A percentile compares a stretch with the other conserved stretches of the same genome.
phyloP scores from a whole-genome alignment of 495 filamentous ascomycete genomes.

The Annulohypoxylon stygium region DNA sequence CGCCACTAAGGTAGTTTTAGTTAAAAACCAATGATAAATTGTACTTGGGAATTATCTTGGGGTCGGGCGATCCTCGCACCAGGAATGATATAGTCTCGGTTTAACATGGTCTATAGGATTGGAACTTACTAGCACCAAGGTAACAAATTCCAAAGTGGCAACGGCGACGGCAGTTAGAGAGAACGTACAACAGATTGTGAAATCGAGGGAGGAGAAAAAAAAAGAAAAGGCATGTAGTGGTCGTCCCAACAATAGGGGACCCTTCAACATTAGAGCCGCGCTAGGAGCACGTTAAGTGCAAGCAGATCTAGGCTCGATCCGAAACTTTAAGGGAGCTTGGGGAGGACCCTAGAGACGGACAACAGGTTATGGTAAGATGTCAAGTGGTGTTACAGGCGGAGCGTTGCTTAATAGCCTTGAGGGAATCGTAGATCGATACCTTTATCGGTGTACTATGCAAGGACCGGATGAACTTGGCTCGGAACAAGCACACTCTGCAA shows the following conservation, averaged over 20 bases:
- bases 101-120: slow-evolving; percentile 4
- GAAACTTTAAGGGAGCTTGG: slow-evolving; percentile 29
- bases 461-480: slow-evolving; percentile 26
- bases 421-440: slow-evolving; percentile 29
- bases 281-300: slow-evolving; percentile 33
- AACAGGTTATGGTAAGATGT: slow-evolving; percentile 30
- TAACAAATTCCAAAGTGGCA: slow-evolving; percentile 24
- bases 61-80: slow-evolving; percentile 31
- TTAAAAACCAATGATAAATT: slow-evolving; percentile 23
- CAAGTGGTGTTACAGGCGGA: slow-evolving; percentile 36
- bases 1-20: slow-evolving; percentile 34
- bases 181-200: neutral
- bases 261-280: slow-evolving; percentile 34
- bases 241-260: slow-evolving; percentile 26
- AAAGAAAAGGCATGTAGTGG: slow-evolving; percentile 16
- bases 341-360: slow-evolving; percentile 27
- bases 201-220: neutral
- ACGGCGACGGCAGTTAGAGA: slow-evolving; percentile 2
- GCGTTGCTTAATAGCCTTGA: slow-evolving; percentile 22
- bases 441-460: slow-evolving; percentile 18
- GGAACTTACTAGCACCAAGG: slow-evolving; percentile 11
- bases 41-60: slow-evolving; percentile 15
- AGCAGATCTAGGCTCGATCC: slow-evolving; percentile 42
- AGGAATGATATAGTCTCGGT: slow-evolving; percentile 23
- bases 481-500: slow-evolving; percentile 27